These are phyloP conservation scores for Colletotrichum theobromicola DNA, from an alignment of 2,329 filamentous ascomycete species.

Conservation along the genomic window DNA sequence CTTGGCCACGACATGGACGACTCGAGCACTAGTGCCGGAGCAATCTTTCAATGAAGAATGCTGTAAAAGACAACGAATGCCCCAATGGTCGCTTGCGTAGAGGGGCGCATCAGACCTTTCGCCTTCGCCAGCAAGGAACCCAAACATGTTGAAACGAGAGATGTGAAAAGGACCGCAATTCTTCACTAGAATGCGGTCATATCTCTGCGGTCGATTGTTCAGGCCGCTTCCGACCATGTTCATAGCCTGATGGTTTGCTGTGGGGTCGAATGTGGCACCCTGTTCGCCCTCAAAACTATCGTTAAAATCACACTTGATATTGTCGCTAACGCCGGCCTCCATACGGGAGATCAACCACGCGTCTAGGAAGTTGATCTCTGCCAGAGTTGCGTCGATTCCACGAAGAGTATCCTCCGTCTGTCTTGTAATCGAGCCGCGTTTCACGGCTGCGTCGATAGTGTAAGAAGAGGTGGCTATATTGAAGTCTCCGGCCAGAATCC, in stretches of 20 bases:
- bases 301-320: conserved; percentile 27
- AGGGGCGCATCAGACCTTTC: conserved; percentile 11
- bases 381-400: conserved; percentile 51
- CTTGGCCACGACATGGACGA: conserved; percentile 38
- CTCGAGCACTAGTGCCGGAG: background rate
- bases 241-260: conserved; percentile 59
- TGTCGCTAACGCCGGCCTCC: conserved; percentile 45
- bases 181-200: conserved; percentile 66
- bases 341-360: conserved; percentile 53
- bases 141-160: conserved; percentile 62
- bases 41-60: background rate
- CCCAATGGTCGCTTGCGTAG: conserved; percentile 64
- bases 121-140: conserved; percentile 39
- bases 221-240: conserved; percentile 49
- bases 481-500: conserved; percentile 68
- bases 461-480: conserved; percentile 66
- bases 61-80: conserved; percentile 51
- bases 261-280: conserved; percentile 69
- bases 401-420: conserved; percentile 48
- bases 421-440: conserved; percentile 56
- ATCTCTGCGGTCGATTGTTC: conserved; percentile 65
- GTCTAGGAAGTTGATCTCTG: conserved; percentile 54
- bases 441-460: conserved; percentile 58
- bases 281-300: conserved; percentile 62
- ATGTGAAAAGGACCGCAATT: conserved; percentile 43